Base-by-base conservation (phyloP, 139 green algal species). In the Tetradesmus lagerheimii region DNA sequence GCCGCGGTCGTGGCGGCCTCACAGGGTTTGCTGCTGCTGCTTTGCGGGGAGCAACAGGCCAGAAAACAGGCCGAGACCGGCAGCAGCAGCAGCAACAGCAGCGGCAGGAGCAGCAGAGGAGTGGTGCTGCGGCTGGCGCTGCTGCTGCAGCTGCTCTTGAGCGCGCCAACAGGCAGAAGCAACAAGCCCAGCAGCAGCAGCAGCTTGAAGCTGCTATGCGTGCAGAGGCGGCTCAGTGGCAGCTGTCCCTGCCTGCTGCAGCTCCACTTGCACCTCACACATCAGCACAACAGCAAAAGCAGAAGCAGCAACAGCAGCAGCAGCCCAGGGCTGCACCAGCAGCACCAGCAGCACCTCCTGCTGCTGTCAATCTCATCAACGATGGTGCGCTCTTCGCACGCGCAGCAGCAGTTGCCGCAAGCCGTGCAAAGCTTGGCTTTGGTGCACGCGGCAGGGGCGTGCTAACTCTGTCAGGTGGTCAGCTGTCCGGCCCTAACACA, bases 361-460 rank as follows among this genome's bases (percentile, higher is more conserved):
- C 57, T 79, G 82, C 35, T 79, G 82, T 87, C 11, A 43, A n/a
- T 12, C 64, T 88, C 9, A 39, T 88, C 62, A 88, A 71, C 47
- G 83, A 88, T 23, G 83, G 31, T 66, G 83, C 83, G 12, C 38
- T 88, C 3, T 88, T 88, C 18, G 64, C n/a, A 4, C 64, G 35
- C 6, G 83, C 78, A 64, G 78, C 78, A 37, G 78, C 78, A 37
- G 76, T 53, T 53, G 81, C 81, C n/a, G 45, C 80, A 18, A 35
- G 29, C 23, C 50, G 79, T 11, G 16, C 35, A 34, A 43, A 23
- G 57, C 57, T 71, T 71, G 57, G 57, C 57, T 71, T 71, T 71
- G 57, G 57, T 9, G 5, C 57, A 71, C 57, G 57, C 4, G 57
- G 57, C 82, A 78, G 57, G 15, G n/a, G 16, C 76, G 57, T 37